Percentiles rank a stretch among this genome's conserved stretches.
phyloP scores from a whole-genome alignment of 768 basidiomycete species.

The Rubroboletus pulcherrimus region DNA sequence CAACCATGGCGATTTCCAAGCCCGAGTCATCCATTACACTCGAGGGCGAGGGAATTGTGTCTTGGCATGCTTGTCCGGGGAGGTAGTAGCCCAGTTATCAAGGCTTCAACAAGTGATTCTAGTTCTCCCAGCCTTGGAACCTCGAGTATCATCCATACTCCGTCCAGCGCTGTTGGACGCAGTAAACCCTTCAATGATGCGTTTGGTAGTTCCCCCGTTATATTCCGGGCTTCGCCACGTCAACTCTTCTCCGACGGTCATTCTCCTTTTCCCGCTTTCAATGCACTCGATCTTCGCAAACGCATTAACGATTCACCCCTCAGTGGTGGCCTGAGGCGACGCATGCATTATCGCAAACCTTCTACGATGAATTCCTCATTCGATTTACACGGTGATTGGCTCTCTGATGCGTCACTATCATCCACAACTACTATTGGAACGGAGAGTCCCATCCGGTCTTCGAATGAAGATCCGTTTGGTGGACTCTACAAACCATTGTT shows the following conservation, averaged over 20 bases:
- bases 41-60: slow-evolving; percentile 57
- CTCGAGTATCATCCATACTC: slow-evolving; percentile 29
- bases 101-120: slow-evolving; percentile 26
- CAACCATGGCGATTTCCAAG: slow-evolving; percentile 83
- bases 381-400: slow-evolving; percentile 27
- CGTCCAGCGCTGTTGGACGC: slow-evolving; percentile 24
- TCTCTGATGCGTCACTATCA: slow-evolving; percentile 30
- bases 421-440: slow-evolving; percentile 19
- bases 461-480: slow-evolving; percentile 44
- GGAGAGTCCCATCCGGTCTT: slow-evolving; percentile 27
- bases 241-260: slow-evolving; percentile 36
- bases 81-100: slow-evolving; percentile 45
- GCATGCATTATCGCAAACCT: slow-evolving; percentile 26
- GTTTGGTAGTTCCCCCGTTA: slow-evolving; percentile 34
- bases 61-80: slow-evolving; percentile 60
- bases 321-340: slow-evolving; percentile 29
- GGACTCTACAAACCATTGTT: slow-evolving; percentile 39
- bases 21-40: slow-evolving; percentile 74
- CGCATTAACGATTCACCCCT: slow-evolving; percentile 49
- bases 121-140: slow-evolving; percentile 31
- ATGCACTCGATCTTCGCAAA: slow-evolving; percentile 32
- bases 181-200: slow-evolving; percentile 28
- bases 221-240: slow-evolving; percentile 42
- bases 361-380: slow-evolving; percentile 26
- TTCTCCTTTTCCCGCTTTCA: slow-evolving; percentile 31